Evolutionary conservation across 345 rosid genomes (phyloP), one percentile per base, ranked within the genome.

Genomic region (Microthlaspi erraticum): DNA sequence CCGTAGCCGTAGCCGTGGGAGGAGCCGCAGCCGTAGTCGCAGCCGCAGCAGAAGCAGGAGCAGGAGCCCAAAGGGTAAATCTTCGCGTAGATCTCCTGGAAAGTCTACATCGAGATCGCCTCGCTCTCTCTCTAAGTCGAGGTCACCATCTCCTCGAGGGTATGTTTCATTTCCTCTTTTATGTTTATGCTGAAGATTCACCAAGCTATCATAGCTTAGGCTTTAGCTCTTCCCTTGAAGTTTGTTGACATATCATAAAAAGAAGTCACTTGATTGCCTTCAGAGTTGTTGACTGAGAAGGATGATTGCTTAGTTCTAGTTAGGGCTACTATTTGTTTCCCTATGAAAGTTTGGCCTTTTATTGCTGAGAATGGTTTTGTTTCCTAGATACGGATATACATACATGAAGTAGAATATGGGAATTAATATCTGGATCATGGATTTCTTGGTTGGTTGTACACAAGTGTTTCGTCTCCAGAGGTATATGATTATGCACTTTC

Each of bases 361-460:
- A 54, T 62, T 54, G 41, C 52, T 68, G 71, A 55, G 66, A 54
- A 8, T 37, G 82, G 82, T 85, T 86, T 65, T 81, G 68, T 83
- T 83, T 79, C 82, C 70, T 83, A 79, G 85, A 84, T 82, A 78
- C 83, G 91, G 93, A 76, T 70, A 88, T 83, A 79, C 79, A 67
- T 90, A 92, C 96, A 76, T 87, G 78, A 88, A 83, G 82, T 87
- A 38, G 34, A 56, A 56, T 46, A 32, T 85, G 96, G 92, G 74
- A 88, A 83, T 83, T 86, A 87, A 84, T 88, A 73, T 83, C 89
- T 84, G 98, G 89, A 86, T 86, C 96, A 82, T 82, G 89, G 88
- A 82, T 88, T 88, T 81, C 87, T 79, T 88, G 79, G 76, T 88
- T 84, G 87, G 75, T 89, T 86, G 85, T 88, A 78, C 82, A 83